Conservation (phyloP, 2,329 filamentous ascomycete species). For the Setomelanomma holmii region DNA sequence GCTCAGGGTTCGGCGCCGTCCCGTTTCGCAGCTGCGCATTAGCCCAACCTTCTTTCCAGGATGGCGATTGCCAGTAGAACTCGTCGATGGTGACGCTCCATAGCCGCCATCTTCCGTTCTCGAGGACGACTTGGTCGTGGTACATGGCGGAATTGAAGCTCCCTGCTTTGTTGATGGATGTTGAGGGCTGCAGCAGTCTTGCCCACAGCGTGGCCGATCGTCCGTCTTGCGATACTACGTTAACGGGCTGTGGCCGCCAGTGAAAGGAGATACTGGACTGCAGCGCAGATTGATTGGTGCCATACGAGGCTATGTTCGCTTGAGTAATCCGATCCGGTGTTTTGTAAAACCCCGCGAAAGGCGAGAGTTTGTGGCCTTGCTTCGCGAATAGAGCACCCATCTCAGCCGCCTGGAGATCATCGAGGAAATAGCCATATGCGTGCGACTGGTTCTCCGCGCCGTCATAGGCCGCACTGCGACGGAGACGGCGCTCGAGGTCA, state of each 20-base stretch:
- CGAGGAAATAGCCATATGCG: conserved; percentile 30
- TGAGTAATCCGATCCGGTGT: conserved; percentile 27
- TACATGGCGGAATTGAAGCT: conserved; percentile 35
- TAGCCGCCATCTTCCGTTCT: conserved; percentile 31
- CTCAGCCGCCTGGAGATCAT: conserved; percentile 25
- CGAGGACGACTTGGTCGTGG: conserved; percentile 35
- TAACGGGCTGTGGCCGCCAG: conserved; percentile 34
- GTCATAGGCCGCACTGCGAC: conserved; percentile 29
- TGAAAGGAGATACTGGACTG: conserved; percentile 32
- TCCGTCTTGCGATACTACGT: conserved; percentile 35
- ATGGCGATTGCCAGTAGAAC: conserved; percentile 34
- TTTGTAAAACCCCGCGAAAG: conserved; percentile 32
- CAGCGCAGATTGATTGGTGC: conserved; percentile 25
- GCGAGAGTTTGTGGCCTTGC: conserved; percentile 29
- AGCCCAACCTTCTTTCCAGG: conserved; percentile 33
- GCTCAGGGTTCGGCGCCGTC: conserved; percentile 21
- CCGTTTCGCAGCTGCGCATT: conserved; percentile 24
- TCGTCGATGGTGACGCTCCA: conserved; percentile 39
- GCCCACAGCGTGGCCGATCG: conserved; percentile 29
- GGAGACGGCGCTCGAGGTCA: conserved; percentile 25
- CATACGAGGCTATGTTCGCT: conserved; percentile 28
- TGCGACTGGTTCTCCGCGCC: conserved; percentile 31
- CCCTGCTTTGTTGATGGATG: conserved; percentile 23
- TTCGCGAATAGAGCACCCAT: conserved; percentile 32
- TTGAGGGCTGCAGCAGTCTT: conserved; percentile 31